A percentile compares a stretch with the other conserved stretches of the same genome.
Conservation (phyloP, 202 grass and related monocot genomes). For the Musa balbisiana region DNA sequence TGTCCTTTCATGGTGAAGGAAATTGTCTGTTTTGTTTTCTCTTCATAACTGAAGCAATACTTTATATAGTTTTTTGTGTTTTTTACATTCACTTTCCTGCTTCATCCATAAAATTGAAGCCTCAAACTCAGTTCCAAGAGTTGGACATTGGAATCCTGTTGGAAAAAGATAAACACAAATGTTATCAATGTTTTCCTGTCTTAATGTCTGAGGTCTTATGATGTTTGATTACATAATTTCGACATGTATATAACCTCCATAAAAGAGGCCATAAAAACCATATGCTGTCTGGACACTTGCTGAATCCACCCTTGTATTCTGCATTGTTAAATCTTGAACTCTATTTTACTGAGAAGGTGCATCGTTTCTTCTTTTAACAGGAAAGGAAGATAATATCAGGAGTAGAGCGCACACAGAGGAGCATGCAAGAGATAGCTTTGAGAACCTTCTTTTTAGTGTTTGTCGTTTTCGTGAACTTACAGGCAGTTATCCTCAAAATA, state of each 20-base stretch:
- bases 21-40: neutral
- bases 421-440: slow-evolving; percentile 92
- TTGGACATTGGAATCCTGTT: neutral
- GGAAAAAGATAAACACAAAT: too few relatives aligned
- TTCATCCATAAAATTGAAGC: neutral
- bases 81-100: neutral
- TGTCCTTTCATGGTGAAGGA: neutral
- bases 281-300: neutral
- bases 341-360: too few relatives aligned
- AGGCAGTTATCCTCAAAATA: slow-evolving; percentile 74
- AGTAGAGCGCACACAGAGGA: slow-evolving; percentile 82
- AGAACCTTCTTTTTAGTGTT: slow-evolving; percentile 88
- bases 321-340: neutral
- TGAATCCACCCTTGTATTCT: neutral
- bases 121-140: neutral
- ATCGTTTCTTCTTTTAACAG: slow-evolving; percentile 26
- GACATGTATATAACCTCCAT: too few relatives aligned
- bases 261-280: neutral
- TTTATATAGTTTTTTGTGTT: neutral
- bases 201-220: neutral
- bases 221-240: too few relatives aligned
- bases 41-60: neutral
- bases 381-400: slow-evolving; percentile 61
- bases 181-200: neutral
- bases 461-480: slow-evolving; percentile 94